Conservation (phyloP, 768 basidiomycete species). For the Piloderma croceum region DNA sequence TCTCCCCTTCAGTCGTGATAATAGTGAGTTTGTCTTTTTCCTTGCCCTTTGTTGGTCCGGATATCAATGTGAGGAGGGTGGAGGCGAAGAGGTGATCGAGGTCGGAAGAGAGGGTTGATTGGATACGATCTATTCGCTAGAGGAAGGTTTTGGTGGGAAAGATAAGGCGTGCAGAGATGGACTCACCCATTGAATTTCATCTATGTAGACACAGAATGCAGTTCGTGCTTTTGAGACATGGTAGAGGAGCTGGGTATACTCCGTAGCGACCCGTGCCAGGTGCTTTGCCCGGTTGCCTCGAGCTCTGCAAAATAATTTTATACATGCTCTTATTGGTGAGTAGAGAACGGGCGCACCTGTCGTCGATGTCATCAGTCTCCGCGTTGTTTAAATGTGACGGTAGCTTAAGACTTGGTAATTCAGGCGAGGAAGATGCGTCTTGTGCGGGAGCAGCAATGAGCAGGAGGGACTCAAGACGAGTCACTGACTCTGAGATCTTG, state of each 20-base stretch:
- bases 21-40: slow-evolving; percentile 42
- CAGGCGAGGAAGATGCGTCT: slow-evolving; percentile 31
- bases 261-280: slow-evolving; percentile 76
- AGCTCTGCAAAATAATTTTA: slow-evolving; percentile 35
- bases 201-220: slow-evolving; percentile 75
- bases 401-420: slow-evolving; percentile 29
- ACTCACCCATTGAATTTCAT: slow-evolving; percentile 78
- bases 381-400: slow-evolving; percentile 30
- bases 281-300: slow-evolving; percentile 71
- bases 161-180: slow-evolving; percentile 7
- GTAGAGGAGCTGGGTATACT: slow-evolving; percentile 91
- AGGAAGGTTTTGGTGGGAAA: slow-evolving; percentile 8
- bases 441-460: slow-evolving; percentile 42
- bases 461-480: slow-evolving; percentile 82
- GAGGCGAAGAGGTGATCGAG: slow-evolving; percentile 76
- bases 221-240: slow-evolving; percentile 75
- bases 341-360: slow-evolving; percentile 14
- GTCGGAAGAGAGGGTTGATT: slow-evolving; percentile 79
- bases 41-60: no score
- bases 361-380: slow-evolving; percentile 43
- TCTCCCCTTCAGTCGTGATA: slow-evolving; percentile 58
- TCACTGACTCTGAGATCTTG: slow-evolving; percentile 88
- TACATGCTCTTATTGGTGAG: background rate
- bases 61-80: slow-evolving; percentile 48
- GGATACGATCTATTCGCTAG: slow-evolving; percentile 80